phyloP scores from a whole-genome alignment of 1,139 yeast genomes.

The Yamadazyma taylorii region DNA sequence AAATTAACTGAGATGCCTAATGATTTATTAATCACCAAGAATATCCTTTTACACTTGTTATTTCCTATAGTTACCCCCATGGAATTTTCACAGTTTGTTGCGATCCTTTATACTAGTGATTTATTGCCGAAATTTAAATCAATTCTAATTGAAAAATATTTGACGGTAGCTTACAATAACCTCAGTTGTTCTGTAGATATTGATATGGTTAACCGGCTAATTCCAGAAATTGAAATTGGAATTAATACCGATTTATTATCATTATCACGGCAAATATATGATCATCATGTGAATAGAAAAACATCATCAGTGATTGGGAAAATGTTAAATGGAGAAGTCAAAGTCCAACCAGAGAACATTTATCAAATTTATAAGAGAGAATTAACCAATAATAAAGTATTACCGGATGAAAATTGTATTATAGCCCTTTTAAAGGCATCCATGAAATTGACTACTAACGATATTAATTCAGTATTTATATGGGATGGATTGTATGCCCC shows the following conservation, averaged over 20 bases:
- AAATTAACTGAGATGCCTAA: conserved; percentile 26
- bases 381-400: conserved; percentile 15
- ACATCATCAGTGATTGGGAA: conserved; percentile 31
- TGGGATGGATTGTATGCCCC: conserved; percentile 59
- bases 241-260: too few relatives aligned
- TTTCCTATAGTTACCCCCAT: conserved; percentile 25
- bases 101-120: conserved; percentile 6
- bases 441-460: conserved; percentile 12
- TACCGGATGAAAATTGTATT: conserved; percentile 41
- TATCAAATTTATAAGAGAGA: conserved; percentile 34
- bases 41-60: conserved; percentile 27
- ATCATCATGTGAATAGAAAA: conserved; percentile 23
- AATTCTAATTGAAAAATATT: conserved; percentile 30
- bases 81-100: conserved; percentile 22
- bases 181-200: conserved; percentile 3
- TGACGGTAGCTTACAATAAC: conserved; percentile 23
- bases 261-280: conserved; percentile 14
- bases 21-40: conserved; percentile 30
- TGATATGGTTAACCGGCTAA: neutral
- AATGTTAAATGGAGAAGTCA: conserved; percentile 49
- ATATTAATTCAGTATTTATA: conserved; percentile 18
- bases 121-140: conserved; percentile 7
- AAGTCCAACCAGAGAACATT: conserved; percentile 33
- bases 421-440: conserved; percentile 46
- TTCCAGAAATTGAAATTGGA: too few relatives aligned